Evolutionary conservation across 169 alveolate genomes (phyloP), one percentile per base, ranked within the genome.

Genomic region (Besnoitia besnoiti): DNA sequence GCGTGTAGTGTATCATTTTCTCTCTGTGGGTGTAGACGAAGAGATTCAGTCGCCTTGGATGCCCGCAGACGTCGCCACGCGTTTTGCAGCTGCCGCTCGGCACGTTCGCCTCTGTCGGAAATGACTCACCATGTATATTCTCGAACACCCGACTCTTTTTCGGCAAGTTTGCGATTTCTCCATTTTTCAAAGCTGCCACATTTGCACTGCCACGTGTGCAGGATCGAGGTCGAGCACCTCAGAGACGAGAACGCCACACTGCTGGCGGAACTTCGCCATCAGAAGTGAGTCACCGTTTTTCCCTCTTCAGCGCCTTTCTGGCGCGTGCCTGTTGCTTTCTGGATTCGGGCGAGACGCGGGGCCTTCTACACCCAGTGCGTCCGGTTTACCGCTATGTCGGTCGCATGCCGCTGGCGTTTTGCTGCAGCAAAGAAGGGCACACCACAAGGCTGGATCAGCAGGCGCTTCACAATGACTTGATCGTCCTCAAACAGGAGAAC

Each of bases 211-310:
- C 21, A 42, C 44, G 19, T 67, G 40, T 30, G 59, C 87, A 77
- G 87, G 37, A 3, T 42, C n/a, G 49, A 40, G 47, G 44, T 77
- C 27, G 24, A 77, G 87, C 49, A 55, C 30, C 59, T 77, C 59
- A 37, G 55, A 42, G 87, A 77, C 40, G 87, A 77, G 55, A 77
- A 77, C 35, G 87, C 87, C 59, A 40, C 87, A 21, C 59, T 37
- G n/a, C 37, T 27, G 5, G 87, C 87, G 49, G 87, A 77, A 37
- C 37, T 77, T 8, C 87, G 87, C 14, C 87, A 77, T n/a, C 87
- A 42, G 12, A 77, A 27, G 87, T 77, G 40, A 77, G 87, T 8
- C 46, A 19, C 24, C n/a, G 14, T n/a, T 42, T 7, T 1, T 55
- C 33, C 4, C n/a, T n/a, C n/a, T n/a, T n/a, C n/a, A n/a, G n/a